Base-by-base conservation (phyloP, 805 yeast genomes). In the Yamadazyma laniorum region DNA sequence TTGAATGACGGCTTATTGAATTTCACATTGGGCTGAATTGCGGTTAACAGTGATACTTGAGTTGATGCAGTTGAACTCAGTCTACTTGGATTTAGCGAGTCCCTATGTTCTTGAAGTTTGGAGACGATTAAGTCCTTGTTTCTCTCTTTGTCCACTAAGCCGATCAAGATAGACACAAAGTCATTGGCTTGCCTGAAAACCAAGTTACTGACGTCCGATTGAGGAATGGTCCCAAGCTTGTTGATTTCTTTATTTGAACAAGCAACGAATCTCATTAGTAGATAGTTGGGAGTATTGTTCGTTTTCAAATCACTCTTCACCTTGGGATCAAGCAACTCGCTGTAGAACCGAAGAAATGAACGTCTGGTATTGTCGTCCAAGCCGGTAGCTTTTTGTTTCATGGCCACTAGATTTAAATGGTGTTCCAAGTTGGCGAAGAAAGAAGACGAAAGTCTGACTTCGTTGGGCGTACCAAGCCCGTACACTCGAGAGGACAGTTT, bases 281-380 rank as follows among this genome's bases (percentile, higher is more conserved):
- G 50, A 36, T 75, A 79, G 40, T 69, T 74, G 4, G 70, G 63
- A 22, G 63, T 55, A 41, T 56, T 58, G 29, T 56, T 59, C 2
- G 58, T 47, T 19, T 44, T 42, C 19, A 65, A 48, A 21, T 66
- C 70, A 7, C 45, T 46, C 25, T 61, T 65, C 48, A 64, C 62
- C 18, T 48, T 58, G 3, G 82, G 78, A 35, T 72, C 74, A 25
- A 81, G 60, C 19, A 79, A 49, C 31, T 79, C 82, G 39, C 79
- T 80, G 55, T 84, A 83, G 40, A 82, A 70, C 18, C 85, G 74
- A 18, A 84, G 56, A 32, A 82, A 65, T 35, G 81, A 72, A 25
- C 84, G 63, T 43, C 85, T 66, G 9, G 82, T 70, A 39, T 72
- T 59, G 4, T 73, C 78, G 35, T 75, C 78, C 28, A 63, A 51